Conservation (phyloP, 2,329 filamentous ascomycete genomes). For the Phaeosphaeriaceae sp. region DNA sequence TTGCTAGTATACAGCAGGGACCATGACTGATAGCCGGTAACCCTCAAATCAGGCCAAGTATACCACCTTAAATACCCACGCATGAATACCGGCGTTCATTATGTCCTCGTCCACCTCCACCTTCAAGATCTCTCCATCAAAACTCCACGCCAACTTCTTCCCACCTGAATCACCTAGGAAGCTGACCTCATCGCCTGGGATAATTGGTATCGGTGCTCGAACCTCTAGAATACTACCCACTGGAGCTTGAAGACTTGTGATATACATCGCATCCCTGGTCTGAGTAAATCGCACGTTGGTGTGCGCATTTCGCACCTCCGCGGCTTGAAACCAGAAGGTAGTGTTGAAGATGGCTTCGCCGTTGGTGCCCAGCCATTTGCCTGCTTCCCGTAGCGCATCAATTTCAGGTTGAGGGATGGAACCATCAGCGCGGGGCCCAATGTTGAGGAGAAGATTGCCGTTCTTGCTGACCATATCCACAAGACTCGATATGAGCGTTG, state of each 20-base stretch:
- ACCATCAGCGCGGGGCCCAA: slow-evolving; percentile 63
- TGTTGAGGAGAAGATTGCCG: slow-evolving; percentile 63
- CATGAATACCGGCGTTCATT: not conserved
- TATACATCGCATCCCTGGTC: not conserved
- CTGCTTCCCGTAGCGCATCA: slow-evolving; percentile 59
- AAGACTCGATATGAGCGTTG: slow-evolving; percentile 54
- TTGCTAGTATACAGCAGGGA: no score
- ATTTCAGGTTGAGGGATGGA: slow-evolving; percentile 50
- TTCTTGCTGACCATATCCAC: slow-evolving; percentile 63
- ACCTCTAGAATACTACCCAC: not conserved
- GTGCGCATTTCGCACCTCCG: not conserved
- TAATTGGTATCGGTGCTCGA: not conserved
- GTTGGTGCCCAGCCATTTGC: slow-evolving; percentile 55
- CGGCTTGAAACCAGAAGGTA: not conserved
- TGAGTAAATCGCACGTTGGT: not conserved
- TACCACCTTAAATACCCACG: not conserved
- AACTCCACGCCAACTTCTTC: not conserved
- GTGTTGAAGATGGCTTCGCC: slow-evolving; percentile 4
- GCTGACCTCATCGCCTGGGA: not conserved
- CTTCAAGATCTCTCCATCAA: not conserved
- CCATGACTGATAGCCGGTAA: no score
- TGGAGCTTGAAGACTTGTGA: not conserved
- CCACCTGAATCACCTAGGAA: not conserved
- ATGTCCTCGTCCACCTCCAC: not conserved
- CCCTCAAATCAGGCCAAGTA: not conserved